Base-by-base conservation (phyloP, 768 basidiomycete genomes). In the Hericium coralloides region DNA sequence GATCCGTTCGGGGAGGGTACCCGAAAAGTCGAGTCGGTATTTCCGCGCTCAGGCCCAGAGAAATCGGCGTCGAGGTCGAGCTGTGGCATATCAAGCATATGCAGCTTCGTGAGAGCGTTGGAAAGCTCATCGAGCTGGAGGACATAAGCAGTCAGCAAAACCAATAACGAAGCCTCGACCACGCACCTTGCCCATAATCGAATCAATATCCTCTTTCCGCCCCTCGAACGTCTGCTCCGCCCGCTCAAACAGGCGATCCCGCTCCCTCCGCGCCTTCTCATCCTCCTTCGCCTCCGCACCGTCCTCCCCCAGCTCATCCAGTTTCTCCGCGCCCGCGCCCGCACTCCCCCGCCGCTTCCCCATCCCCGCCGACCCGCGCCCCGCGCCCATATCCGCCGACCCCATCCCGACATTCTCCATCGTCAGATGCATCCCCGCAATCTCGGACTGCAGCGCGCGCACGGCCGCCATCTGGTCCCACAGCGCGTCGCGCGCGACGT, bases 141-240 rank as follows among this genome's bases (percentile, higher is more conserved):
- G 12, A 6, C 31, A 26, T 55, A 54, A n/a, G 41, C 53, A 52
- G 48, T 36, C 31, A 31, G 41, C 53, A 43, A 51, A 52, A 39
- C 38, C 36, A 45, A 60, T 57, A 37, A 22, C 14, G 41, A 36
- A 36, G 49, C 18, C 18, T 57, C n/a, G 45, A 45, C 45, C 51
- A 52, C 70, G 38, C 59, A 86, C 89, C 78, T 88, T 89, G 67
- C 66, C 67, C 89, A 91, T 90, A 36, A 92, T 85, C 31, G 74
- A 77, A 53, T 81, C 78, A 18, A 90, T 86, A 36, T 81, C 80
- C 58, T 81, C 78, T 65, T 84, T 88, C 55, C 85, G 76, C 25
- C 83, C 83, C 53, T 80, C 77, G 65, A 91, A 90, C 63, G 83
- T 83, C 56, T 80, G 77, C 8, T 84, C 79, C 38, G 89, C 73